Evolutionary conservation across 73 alveolate species (phyloP).

Genomic region (Paramecium sonneborni): DNA sequence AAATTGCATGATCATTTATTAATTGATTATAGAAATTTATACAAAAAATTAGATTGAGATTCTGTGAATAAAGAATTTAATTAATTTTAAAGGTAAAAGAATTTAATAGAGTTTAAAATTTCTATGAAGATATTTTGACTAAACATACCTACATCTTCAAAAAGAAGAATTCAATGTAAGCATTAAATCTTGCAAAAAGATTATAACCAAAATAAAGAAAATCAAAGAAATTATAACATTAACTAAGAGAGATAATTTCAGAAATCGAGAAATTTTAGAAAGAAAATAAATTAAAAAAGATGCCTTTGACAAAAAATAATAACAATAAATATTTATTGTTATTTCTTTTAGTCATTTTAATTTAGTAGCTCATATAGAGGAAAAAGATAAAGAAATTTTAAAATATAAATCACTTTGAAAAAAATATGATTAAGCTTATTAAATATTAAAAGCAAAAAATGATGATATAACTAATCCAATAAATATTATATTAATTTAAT

Average conservation of each 20-base stretch:
- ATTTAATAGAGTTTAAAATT: constrained; percentile 69
- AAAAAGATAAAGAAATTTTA: constrained; percentile 71
- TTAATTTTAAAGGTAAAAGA: constrained; percentile 75
- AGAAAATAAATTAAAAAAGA: constrained; percentile 70
- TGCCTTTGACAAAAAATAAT: constrained; percentile 73
- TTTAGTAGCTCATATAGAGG: constrained; percentile 72
- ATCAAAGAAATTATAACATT: constrained; percentile 66
- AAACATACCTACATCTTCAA: constrained; percentile 86
- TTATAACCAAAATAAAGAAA: constrained; percentile 80
- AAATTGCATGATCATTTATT: constrained; percentile 77
- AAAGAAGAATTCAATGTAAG: constrained; percentile 84
- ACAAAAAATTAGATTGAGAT: constrained; percentile 77
- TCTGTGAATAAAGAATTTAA: constrained; percentile 74
- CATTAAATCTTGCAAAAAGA: constrained; percentile 79
- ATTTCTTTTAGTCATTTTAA: constrained; percentile 57
- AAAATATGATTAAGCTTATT: constrained; percentile 61
- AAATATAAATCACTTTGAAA: constrained; percentile 69
- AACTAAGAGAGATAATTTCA: constrained; percentile 56
- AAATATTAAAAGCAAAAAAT: constrained; percentile 62
- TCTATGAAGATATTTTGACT: constrained; percentile 82
- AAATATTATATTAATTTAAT: neutral
- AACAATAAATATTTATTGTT: constrained; percentile 57
- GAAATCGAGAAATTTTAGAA: constrained; percentile 68
- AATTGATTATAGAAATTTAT: constrained; percentile 73
- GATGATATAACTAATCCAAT: constrained; percentile 23